Percentiles rank a stretch among this genome's conserved stretches.
These are phyloP conservation scores for Alternaria gaisen DNA, from an alignment of 2,329 filamentous ascomycete genomes.

Conservation along the genomic window DNA sequence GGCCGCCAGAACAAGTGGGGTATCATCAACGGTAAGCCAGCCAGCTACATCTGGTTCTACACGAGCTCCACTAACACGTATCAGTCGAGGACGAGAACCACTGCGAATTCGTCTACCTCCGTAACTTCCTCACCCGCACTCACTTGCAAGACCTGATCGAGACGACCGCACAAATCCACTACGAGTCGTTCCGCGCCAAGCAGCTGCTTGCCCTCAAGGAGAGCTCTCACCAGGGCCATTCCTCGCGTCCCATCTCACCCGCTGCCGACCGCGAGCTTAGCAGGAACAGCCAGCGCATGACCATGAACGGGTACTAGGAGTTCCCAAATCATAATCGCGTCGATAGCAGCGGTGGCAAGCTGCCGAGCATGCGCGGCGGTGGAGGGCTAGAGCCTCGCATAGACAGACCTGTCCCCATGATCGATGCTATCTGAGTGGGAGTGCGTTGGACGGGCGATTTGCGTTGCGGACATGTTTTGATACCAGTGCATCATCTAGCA, in stretches of 20 bases:
- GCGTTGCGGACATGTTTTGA: constrained; percentile 43
- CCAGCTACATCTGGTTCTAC: background rate
- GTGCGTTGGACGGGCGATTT: constrained; percentile 6
- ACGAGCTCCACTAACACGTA: constrained; percentile 23
- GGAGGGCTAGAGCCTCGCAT: constrained; percentile 27
- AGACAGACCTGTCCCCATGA: constrained; percentile 34
- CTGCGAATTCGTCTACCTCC: constrained; percentile 98
- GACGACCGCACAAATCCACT: constrained; percentile 99
- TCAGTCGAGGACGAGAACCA: constrained; percentile 96
- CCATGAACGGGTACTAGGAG: constrained; percentile 95
- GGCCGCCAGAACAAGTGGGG: constrained; percentile 99
- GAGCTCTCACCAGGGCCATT: constrained; percentile 80
- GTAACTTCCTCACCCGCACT: constrained; percentile 97
- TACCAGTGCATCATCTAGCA: constrained; percentile 51
- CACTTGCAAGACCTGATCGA: constrained; percentile 99
- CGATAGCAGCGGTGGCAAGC: constrained; percentile 41
- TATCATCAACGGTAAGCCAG: constrained; percentile 77
- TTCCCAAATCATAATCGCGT: constrained; percentile 44
- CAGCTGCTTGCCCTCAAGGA: constrained; percentile 98
- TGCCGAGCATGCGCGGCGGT: background rate
- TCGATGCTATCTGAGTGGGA: constrained; percentile 33
- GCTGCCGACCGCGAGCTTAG: constrained; percentile 94
- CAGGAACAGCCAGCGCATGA: constrained; percentile 95
- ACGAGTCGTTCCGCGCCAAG: constrained; percentile 99
- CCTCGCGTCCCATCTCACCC: constrained; percentile 93